phyloP scores from a whole-genome alignment of 495 filamentous ascomycete genomes.

The Penicillium ochrochloron region DNA sequence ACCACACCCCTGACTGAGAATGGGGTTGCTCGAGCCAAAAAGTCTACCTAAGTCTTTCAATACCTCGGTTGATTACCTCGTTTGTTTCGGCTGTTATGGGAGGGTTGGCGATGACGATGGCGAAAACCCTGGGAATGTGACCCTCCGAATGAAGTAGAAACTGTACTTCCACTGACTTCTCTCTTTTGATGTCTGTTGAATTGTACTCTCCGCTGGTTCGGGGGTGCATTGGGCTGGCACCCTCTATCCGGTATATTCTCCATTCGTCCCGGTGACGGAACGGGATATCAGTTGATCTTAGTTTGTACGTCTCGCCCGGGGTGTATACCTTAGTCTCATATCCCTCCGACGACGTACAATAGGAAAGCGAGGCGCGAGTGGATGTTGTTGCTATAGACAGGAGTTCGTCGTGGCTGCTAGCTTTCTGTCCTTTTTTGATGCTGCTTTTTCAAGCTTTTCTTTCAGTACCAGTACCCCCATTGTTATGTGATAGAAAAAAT shows the following conservation, averaged over 20 bases:
- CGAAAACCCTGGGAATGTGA: slow-evolving; percentile 10
- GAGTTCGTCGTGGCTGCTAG: not conserved
- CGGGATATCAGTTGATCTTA: slow-evolving; percentile 16
- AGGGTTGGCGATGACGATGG: not conserved
- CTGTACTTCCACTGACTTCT: slow-evolving; percentile 8
- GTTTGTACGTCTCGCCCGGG: slow-evolving; percentile 15
- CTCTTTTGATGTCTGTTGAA: not conserved
- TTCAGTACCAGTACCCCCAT: slow-evolving; percentile 9
- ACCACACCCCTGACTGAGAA: slow-evolving; percentile 32
- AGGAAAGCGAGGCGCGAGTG: slow-evolving; percentile 4
- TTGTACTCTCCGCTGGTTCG: slow-evolving; percentile 9
- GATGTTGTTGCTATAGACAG: slow-evolving; percentile 28
- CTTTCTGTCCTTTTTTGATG: not conserved
- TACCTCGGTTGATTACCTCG: not conserved
- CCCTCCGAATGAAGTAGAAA: slow-evolving; percentile 8
- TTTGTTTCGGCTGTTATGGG: not conserved
- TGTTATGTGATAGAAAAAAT: slow-evolving; percentile 17
- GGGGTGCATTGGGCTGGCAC: not conserved
- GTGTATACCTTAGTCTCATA: slow-evolving; percentile 4
- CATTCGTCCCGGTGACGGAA: slow-evolving; percentile 19
- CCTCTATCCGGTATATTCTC: not conserved
- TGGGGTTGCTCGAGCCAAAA: slow-evolving; percentile 43
- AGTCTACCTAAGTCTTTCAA: slow-evolving; percentile 38
- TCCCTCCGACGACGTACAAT: not conserved
- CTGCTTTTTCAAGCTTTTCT: not conserved